Evolutionary conservation across 495 filamentous ascomycete species (phyloP).

Genomic region (Podospora conica): DNA sequence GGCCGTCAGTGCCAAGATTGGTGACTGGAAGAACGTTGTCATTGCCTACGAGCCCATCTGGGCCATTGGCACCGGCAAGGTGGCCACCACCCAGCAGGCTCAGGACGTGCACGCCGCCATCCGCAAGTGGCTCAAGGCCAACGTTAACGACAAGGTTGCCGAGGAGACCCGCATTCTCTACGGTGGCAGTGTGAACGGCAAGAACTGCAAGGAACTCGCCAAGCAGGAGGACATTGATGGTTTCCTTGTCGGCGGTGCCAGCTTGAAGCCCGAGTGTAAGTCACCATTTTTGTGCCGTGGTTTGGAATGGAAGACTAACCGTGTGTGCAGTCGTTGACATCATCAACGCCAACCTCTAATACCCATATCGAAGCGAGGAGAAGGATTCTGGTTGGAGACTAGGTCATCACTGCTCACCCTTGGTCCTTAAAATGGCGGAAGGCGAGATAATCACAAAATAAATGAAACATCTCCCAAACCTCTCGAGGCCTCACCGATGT

Average conservation of each 20-base stretch:
- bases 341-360: slow-evolving; percentile 50
- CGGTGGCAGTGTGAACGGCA: slow-evolving; percentile 92
- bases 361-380: neutral
- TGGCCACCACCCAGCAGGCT: slow-evolving; percentile 86
- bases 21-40: slow-evolving; percentile 91
- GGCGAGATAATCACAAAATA: neutral
- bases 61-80: slow-evolving; percentile 98
- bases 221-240: slow-evolving; percentile 93
- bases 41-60: slow-evolving; percentile 99
- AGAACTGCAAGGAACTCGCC: slow-evolving; percentile 92
- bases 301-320: slow-evolving; percentile 20
- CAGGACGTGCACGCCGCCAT: slow-evolving; percentile 94
- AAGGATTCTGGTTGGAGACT: neutral
- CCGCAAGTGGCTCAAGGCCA: slow-evolving; percentile 74
- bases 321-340: slow-evolving; percentile 49
- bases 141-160: slow-evolving; percentile 62
- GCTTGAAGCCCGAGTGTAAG: slow-evolving; percentile 96
- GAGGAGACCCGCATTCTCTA: slow-evolving; percentile 87
- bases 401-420: neutral
- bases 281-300: slow-evolving; percentile 11
- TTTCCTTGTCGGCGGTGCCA: slow-evolving; percentile 96
- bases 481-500: neutral
- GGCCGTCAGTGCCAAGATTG: slow-evolving; percentile 59
- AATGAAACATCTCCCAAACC: neutral
- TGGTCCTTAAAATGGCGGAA: neutral